Evolutionary conservation across 371 early-diverging fungal species (phyloP).

Genomic region (Mucor circinelloides): DNA sequence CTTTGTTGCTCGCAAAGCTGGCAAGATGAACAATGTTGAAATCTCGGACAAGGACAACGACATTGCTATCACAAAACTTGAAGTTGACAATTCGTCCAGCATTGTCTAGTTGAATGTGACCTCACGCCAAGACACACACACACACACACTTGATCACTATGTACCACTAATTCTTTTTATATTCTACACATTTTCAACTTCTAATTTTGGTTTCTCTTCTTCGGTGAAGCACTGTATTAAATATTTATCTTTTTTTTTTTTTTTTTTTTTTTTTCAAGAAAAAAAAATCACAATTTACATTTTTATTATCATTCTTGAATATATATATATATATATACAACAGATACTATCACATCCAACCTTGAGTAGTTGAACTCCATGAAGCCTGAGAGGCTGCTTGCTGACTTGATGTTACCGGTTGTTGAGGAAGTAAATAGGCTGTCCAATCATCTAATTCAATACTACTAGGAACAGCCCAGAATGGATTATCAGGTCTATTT

Average conservation of each 20-base stretch:
- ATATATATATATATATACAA: too few species aligned
- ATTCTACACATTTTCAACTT: too few species aligned
- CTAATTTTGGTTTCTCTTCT: too few species aligned
- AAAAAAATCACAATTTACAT: too few species aligned
- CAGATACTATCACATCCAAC: conserved; percentile 1
- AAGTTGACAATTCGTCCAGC: not conserved
- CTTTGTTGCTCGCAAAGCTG: conserved; percentile 25
- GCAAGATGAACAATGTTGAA: not conserved
- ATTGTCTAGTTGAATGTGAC: not conserved
- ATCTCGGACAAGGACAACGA: not conserved
- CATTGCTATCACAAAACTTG: not conserved
- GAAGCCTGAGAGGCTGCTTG: not conserved
- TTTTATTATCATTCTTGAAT: too few species aligned
- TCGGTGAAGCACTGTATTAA: too few species aligned
- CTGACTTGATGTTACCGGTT: not conserved
- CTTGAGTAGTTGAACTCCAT: conserved; percentile 2
- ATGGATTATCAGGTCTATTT: conserved; percentile 50
- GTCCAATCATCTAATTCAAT: conserved; percentile 51
- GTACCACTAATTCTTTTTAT: too few species aligned
- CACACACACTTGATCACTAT: not conserved
- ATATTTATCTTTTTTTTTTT: too few species aligned
- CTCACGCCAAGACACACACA: too few species aligned
- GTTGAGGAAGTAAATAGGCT: conserved; percentile 36
- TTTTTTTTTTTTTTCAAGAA: too few species aligned
- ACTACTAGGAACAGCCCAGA: conserved; percentile 53